Percentiles rank a stretch among this genome's conserved stretches.
Conservation (phyloP, 495 filamentous ascomycete species). For the Penicillium maclennaniae region DNA sequence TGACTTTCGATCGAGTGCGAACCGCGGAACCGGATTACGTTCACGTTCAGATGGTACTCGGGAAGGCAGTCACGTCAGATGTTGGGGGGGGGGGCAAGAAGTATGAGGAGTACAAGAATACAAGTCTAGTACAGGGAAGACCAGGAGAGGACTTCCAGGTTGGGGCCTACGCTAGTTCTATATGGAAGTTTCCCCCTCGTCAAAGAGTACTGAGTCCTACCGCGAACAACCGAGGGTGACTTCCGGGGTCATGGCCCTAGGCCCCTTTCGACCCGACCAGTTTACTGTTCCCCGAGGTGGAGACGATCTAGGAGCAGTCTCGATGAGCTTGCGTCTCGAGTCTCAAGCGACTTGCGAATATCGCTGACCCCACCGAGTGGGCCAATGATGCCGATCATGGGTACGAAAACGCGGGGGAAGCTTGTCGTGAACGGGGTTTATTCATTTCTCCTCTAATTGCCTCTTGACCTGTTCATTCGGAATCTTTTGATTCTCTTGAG, state of each 20-base stretch:
- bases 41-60: neutral
- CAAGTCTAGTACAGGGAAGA: no score
- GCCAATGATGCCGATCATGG: constrained; percentile 8
- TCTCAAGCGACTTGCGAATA: neutral
- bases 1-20: neutral
- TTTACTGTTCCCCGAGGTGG: constrained; percentile 7
- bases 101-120: no score
- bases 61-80: neutral
- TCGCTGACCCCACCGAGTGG: neutral
- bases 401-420: neutral
- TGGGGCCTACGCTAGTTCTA: neutral
- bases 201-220: neutral
- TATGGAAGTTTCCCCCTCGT: neutral
- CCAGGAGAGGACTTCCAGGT: neutral
- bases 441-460: no score
- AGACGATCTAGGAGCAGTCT: neutral
- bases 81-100: neutral
- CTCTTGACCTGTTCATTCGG: no score
- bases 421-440: no score
- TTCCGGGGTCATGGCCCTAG: constrained; percentile 11
- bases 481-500: no score
- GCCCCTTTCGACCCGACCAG: constrained; percentile 9
- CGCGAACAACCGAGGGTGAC: constrained; percentile 3
- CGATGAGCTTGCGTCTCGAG: no score
- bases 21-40: constrained; percentile 16